Base-by-base conservation (phyloP, 108 stramenopile species). In the Discostella stelligeroides region DNA sequence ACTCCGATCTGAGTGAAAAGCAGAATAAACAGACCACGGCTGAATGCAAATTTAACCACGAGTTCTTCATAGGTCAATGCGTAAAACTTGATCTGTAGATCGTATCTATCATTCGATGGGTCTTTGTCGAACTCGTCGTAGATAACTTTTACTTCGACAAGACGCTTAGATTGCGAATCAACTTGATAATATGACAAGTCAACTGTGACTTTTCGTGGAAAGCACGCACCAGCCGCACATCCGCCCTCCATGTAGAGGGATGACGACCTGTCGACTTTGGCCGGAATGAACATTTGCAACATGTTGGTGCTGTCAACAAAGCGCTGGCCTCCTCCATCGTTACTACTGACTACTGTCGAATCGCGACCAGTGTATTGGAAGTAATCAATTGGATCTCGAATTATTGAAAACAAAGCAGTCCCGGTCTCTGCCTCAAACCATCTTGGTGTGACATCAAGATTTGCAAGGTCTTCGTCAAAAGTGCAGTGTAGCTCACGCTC, bases 41-140 rank as follows among this genome's bases (percentile, higher is more conserved):
- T 82, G 60, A 89, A 94, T 0, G 89, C 90, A 60, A 95, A 95
- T 70, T 85, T 81, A 9, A 92, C 81, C 14, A 95, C 82, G 1
- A 95, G 86, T 17, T 92, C 88, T 63, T 87, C 73, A 75, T 88
- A 95, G 60, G 87, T 85, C 53, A 95, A 83, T 10, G 92, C 75
- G 42, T 81, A 77, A 66, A 84, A 92, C 46, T 66, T 75, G 8
- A 90, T 38, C 15, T 57, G 69, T 14, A 95, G 34, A 25, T 75
- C 81, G 62, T 92, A 95, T 39, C 54, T 76, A 34, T 73, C 76
- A 46, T 75, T 60, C 9, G 69, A 53, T 24, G 72, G 14, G 56
- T 93, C 84, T 63, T 75, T 72, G 68, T 95, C 92, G 57, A 90
- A 94, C 61, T 88, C 82, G 17, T 86, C 86, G 37, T 85, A 77